Evolutionary conservation across 2,329 filamentous ascomycete species (phyloP), one percentile per base, ranked within the genome.

Genomic region (Alternaria atra): DNA sequence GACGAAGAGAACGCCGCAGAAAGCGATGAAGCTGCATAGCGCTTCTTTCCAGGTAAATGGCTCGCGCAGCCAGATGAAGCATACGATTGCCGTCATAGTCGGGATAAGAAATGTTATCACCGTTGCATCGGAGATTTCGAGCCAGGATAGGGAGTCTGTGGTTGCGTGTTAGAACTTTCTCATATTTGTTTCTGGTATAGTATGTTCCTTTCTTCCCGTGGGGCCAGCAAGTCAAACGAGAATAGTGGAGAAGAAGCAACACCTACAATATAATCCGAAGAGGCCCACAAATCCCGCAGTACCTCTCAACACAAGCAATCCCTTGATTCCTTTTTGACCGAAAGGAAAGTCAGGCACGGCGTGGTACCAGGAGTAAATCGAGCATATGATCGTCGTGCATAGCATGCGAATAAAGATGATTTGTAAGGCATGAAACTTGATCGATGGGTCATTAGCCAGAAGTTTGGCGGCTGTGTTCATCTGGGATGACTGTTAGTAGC

Each of bases 31-130:
- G 0, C 87, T 91, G 0, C 91, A 92, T 4, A 93, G 80, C 72
- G 92, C 90, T 76, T 96, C 92, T n/a, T 85, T 85, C 27, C 86
- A 83, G 2, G 91, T 91, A 72, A 93, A 96, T 0, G 90, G 90
- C 68, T 96, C 91, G 48, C 87, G 86, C 30, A 89, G 83, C 51
- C 93, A 81, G 39, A 93, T 79, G 42, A 90, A 92, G 74, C 92
- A 95, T n/a, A 90, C 85, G 76, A 93, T 90, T 50, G 91, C 91
- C 8, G 91, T 87, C 15, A 95, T 83, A 7, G 90, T 90, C 0
- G 93, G 93, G 0, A 90, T 87, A 6, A 97, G 83, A 74, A 97
- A 97, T 8, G 91, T 94, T 50, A 97, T 89, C 30, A 96, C 93
- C 0, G 91, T 94, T 1, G 93, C 92, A 73, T 97, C 93, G 12